Base-by-base conservation (phyloP, 164 flowering plant genomes). In the Vitis rupestris region DNA sequence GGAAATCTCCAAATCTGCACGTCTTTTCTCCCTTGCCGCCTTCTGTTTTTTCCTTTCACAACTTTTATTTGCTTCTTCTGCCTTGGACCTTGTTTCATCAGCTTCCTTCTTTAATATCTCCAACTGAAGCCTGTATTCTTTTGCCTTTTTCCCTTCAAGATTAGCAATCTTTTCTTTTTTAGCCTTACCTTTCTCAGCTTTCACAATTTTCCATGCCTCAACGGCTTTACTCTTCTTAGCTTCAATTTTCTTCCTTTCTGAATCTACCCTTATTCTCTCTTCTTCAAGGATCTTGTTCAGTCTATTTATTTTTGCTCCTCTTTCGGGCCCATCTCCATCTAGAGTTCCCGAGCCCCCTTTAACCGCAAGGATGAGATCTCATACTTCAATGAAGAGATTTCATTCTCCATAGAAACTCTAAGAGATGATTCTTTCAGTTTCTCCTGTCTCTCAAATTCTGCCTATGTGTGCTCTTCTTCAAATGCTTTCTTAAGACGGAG, bases 341-440 rank as follows among this genome's bases (percentile, higher is more conserved):
- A 57, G 59, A 70, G 52, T 69, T 67, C 56, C 66, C 5, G 67
- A 64, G 6, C 14, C 50, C 3, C 29, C 70, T 16, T 64, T 65
- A 79, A 70, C 71, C 74, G 75, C 29, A 81, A 71, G 0, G 72
- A 70, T 51, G 73, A 30, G 50, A 83, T 73, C 76, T 86, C 85
- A 59, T 83, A 78, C 79, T 86, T 88, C 82, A 88, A 68, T 9
- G 51, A 69, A 64, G 79, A 67, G 8, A 87, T 64, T 78, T 90
- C 89, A 10, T 79, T 81, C 75, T 87, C 89, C 77, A 85, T 72
- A n/a, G 83, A 64, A 56, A 56, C 75, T 75, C 80, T 81, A 8
- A 64, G 14, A 23, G 74, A 29, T 27, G 71, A 54, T 76, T 86
- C 90, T 61, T 78, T 80, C 14, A 30, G 77, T 67, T 75, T 82